Evolutionary conservation across 805 yeast genomes (phyloP).

Genomic region (Monosporozyma siamensis): DNA sequence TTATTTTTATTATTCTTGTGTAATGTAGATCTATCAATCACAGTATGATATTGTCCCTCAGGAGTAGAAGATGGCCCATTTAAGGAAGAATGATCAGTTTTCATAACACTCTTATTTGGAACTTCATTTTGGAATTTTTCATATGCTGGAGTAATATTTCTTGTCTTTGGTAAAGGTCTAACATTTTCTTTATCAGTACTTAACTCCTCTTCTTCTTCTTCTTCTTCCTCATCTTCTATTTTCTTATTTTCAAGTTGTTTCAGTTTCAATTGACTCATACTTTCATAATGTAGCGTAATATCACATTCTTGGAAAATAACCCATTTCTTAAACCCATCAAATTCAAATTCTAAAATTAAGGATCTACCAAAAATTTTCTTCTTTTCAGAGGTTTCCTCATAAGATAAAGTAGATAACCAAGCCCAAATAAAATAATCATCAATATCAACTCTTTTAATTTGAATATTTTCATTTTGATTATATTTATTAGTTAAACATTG

Average conservation of each 20-base stretch:
- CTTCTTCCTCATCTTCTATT: background rate
- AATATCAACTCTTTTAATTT: conserved; percentile 52
- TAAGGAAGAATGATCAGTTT: conserved; percentile 1
- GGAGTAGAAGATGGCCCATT: conserved; percentile 3
- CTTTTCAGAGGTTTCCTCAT: conserved; percentile 58
- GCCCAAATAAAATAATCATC: conserved; percentile 91
- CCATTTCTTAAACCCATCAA: conserved; percentile 73
- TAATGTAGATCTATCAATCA: conserved; percentile 18
- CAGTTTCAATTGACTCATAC: conserved; percentile 8
- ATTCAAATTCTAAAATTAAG: conserved; percentile 69
- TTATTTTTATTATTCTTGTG: conserved; percentile 13
- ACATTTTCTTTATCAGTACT: conserved; percentile 4
- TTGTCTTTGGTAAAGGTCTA: conserved; percentile 6
- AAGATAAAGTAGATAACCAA: conserved; percentile 70
- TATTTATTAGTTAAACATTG: conserved; percentile 18
- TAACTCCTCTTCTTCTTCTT: background rate
- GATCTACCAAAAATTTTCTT: conserved; percentile 73
- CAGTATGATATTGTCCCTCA: conserved; percentile 18
- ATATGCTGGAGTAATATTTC: conserved; percentile 18
- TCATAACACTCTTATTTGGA: conserved; percentile 5
- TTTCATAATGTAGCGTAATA: conserved; percentile 24
- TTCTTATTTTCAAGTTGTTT: background rate
- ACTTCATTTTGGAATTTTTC: conserved; percentile 22
- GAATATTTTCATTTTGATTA: conserved; percentile 24
- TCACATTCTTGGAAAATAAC: conserved; percentile 62